phyloP scores from a whole-genome alignment of 495 filamentous ascomycete genomes.

The Talaromyces proteolyticus region DNA sequence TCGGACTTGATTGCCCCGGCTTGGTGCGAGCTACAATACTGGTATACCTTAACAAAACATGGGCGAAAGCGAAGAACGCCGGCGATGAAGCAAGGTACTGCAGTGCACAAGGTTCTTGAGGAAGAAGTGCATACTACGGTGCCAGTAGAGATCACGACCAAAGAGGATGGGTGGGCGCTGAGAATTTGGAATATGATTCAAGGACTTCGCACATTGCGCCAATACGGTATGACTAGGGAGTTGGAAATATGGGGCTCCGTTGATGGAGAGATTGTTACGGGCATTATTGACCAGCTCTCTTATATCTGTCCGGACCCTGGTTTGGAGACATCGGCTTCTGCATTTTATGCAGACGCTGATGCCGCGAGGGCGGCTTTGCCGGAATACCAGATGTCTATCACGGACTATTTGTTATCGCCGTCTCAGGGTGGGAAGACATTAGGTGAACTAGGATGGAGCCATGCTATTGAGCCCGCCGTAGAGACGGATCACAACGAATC shows the following conservation, averaged over 20 bases:
- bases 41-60: conserved; percentile 71
- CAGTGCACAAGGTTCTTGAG: conserved; percentile 77
- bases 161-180: conserved; percentile 79
- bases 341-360: conserved; percentile 27
- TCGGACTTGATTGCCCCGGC: conserved; percentile 82
- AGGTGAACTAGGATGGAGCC: conserved; percentile 18
- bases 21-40: conserved; percentile 96
- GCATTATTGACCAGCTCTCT: conserved; percentile 83
- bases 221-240: conserved; percentile 80
- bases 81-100: conserved; percentile 77
- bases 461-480: conserved; percentile 6
- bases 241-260: conserved; percentile 88
- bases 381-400: conserved; percentile 49
- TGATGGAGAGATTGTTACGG: conserved; percentile 78
- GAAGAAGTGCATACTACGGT: conserved; percentile 77
- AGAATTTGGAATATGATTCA: conserved; percentile 90
- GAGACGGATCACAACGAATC: conserved; percentile 3
- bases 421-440: conserved; percentile 31
- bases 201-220: conserved; percentile 68
- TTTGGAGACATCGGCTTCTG: conserved; percentile 49
- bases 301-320: conserved; percentile 68
- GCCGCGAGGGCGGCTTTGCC: conserved; percentile 29
- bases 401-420: conserved; percentile 41
- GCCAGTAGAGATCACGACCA: conserved; percentile 60
- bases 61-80: conserved; percentile 68